These are phyloP conservation scores for Phytophthora agathidicida DNA, from an alignment of 352 stramenopile genomes.

Conservation along the genomic window DNA sequence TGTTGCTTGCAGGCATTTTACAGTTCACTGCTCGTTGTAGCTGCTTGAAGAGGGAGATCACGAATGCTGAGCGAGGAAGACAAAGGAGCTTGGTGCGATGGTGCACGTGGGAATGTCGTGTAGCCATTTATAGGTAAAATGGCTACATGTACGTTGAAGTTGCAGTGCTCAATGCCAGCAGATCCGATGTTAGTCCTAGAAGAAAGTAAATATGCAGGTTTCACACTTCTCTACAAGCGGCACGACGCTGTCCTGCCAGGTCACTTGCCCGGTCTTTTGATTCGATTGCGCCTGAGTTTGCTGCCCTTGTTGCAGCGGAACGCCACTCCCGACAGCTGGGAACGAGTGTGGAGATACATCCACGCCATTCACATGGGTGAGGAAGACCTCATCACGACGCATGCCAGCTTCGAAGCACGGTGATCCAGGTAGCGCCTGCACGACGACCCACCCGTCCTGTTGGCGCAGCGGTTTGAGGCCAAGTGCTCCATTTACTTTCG, in stretches of 20 bases:
- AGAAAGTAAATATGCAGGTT: slow-evolving; percentile 84
- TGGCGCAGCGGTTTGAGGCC: slow-evolving; percentile 75
- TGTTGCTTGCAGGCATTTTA: slow-evolving; percentile 24
- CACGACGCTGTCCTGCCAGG: slow-evolving; percentile 79
- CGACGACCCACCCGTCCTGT: slow-evolving; percentile 80
- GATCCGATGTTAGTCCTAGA: slow-evolving; percentile 30
- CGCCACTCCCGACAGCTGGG: slow-evolving; percentile 46
- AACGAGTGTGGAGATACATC: slow-evolving; percentile 79
- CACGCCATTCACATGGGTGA: slow-evolving; percentile 84
- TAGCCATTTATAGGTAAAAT: slow-evolving; percentile 16
- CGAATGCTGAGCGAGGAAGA: slow-evolving; percentile 5
- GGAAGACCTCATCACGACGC: slow-evolving; percentile 72
- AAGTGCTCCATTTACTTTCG: slow-evolving; percentile 70
- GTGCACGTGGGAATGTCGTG: neutral
- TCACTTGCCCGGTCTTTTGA: slow-evolving; percentile 44
- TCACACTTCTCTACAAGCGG: slow-evolving; percentile 76
- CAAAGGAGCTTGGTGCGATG: neutral
- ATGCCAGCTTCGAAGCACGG: slow-evolving; percentile 77
- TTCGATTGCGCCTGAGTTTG: slow-evolving; percentile 16
- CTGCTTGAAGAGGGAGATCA: slow-evolving; percentile 4
- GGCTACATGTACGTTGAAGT: slow-evolving; percentile 20
- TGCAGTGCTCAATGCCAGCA: neutral
- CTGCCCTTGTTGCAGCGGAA: slow-evolving; percentile 18
- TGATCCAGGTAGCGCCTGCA: slow-evolving; percentile 69
- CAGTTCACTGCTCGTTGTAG: neutral